Base-by-base conservation (phyloP, 768 basidiomycete genomes). In the Termitomyces heimii region DNA sequence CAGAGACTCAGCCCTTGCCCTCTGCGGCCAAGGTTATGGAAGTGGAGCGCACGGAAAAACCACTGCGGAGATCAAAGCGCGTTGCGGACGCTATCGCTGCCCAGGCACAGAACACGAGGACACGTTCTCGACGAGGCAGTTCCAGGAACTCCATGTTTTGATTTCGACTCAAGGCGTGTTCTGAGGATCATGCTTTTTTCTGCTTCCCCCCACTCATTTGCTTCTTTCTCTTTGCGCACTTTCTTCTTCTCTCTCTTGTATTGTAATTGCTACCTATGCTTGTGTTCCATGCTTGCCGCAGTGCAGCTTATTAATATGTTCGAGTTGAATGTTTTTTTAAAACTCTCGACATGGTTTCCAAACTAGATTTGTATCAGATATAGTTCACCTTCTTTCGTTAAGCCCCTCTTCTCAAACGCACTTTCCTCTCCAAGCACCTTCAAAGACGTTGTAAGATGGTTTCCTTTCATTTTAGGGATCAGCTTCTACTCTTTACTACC, bases 61-160 rank as follows among this genome's bases (percentile, higher is more conserved):
- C 80, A 0, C 64, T 85, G 53, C 74, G 84, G 29, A 77, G 86
- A 58, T 90, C 88, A 59, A 86, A 83, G 71, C 75, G 88, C 46
- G 86, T 88, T 22, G 85, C 86, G 31, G 77, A 82, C 57, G 81
- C 82, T 18, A 72, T 76, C 44, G 79, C 79, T 47, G 78, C 79
- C 8, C 76, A 80, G 43, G 71, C 78, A 32, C 77, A 77, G 39
- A 73, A 75, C 44, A 75, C 55, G 35, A 50, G 48, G 49, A 53
- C 75, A 52, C 73, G 76, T 40, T 72, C 73, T 39, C 70, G 73
- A 57, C 70, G 76, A 60, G 75, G 77, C 46, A 68, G 71, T 7
- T 70, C 74, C 10, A 67, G 75, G 53, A 77, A 74, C 57, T 75
- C 72, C 20, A 64, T 76, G 42, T 76, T 73, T 57, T 77, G 65